These are phyloP conservation scores for Leccinum fibrillosum DNA, from an alignment of 768 basidiomycete genomes.

Conservation along the genomic window DNA sequence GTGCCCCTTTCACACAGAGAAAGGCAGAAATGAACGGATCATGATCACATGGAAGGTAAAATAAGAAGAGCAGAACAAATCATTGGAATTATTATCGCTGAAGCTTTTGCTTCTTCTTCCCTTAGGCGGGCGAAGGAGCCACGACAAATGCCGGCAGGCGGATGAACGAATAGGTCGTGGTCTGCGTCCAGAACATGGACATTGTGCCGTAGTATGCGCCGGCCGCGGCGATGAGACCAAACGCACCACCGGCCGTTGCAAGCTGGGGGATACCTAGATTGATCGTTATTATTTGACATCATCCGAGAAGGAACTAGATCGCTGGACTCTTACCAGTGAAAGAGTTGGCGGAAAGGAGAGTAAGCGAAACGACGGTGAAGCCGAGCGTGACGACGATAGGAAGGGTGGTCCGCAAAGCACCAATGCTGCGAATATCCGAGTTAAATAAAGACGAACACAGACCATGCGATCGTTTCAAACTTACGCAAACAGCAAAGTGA, in stretches of 20 bases:
- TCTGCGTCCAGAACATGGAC: conserved; percentile 29
- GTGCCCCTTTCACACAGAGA: neutral
- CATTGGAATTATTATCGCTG: neutral
- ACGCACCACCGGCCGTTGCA: conserved; percentile 26
- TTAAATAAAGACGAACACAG: neutral
- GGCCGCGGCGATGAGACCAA: conserved; percentile 26
- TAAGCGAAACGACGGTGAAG: conserved; percentile 22
- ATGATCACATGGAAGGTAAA: neutral
- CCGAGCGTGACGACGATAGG: conserved; percentile 23
- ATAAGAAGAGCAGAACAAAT: neutral
- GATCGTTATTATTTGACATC: neutral
- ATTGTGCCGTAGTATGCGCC: conserved; percentile 29
- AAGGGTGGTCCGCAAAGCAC: conserved; percentile 23
- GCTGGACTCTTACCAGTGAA: conserved; percentile 23
- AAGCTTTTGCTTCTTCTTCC: neutral
- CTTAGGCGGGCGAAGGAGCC: conserved; percentile 17
- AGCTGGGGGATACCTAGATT: conserved; percentile 18
- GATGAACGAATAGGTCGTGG: conserved; percentile 26
- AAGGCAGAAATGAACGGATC: neutral
- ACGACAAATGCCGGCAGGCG: conserved; percentile 21
- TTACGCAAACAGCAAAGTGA: conserved; percentile 25
- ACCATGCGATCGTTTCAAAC: neutral
- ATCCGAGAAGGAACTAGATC: neutral
- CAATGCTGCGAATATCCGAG: conserved; percentile 3
- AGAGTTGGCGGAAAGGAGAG: conserved; percentile 23